Base-by-base conservation (phyloP, 176 grass and related monocot genomes). In the Bonia amplexicaulis region DNA sequence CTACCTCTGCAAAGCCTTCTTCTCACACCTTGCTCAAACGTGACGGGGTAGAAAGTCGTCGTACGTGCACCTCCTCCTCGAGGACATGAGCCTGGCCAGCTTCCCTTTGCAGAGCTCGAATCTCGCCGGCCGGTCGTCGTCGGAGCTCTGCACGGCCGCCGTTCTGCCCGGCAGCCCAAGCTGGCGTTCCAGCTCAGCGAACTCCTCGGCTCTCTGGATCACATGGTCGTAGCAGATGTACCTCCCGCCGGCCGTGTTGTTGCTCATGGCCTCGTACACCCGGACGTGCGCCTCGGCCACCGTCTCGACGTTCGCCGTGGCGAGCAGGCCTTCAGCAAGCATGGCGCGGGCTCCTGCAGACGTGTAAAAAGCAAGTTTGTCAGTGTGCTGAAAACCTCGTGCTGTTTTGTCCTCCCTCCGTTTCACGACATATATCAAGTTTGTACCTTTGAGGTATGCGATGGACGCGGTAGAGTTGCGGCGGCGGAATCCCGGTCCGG, bases 141-240 rank as follows among this genome's bases (percentile, higher is more conserved):
- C 74, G 16, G 72, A 45, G 45, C 63, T 58, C 80, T 82, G 89
- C 31, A 6, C 42, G 22, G 86, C 35, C 41, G 52, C 54, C 53
- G 71, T 79, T 20, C 87, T 81, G 49, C 88, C 61, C 0, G 90
- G 88, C 25, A 99, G 83, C 3, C 93, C 96, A 12, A 99, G 84
- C 90, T 99, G 96, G 48, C 91, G 90, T 69, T 92, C 91, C 75
- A 99, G 85, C 77, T 96, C 91, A 12, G 60, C 71, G 16, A 94
- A 89, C 61, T 96, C 93, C 91, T 96, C 91, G 1, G 76, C 78
- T 62, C 81, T 81, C 79, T 46, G 88, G 54, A 99, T 82, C 67
- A 96, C 76, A 81, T 66, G 96, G 60, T 99, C 96, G 65, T 96
- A 99, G 81, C 91, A 99, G 73, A 99, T 90, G 84, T 99, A 99